Evolutionary conservation across 768 basidiomycete genomes (phyloP).

Genomic region (Tricholoma saponaceum): DNA sequence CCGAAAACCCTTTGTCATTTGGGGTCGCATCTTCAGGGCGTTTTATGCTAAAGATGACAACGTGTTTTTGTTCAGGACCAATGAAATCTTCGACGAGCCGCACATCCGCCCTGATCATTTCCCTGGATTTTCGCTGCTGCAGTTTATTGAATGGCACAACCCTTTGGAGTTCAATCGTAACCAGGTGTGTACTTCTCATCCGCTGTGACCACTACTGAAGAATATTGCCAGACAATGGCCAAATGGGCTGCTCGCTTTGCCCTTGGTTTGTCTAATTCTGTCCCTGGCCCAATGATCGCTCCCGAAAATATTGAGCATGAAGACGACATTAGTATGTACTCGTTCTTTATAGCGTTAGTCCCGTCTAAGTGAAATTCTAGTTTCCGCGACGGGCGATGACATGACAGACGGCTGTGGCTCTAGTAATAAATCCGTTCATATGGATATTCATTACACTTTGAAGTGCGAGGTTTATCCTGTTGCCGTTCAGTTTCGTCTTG

Average conservation of each 20-base stretch:
- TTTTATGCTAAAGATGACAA: slow-evolving; percentile 59
- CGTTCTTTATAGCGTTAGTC: background rate
- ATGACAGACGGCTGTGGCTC: slow-evolving; percentile 58
- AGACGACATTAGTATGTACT: slow-evolving; percentile 45
- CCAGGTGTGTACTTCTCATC: slow-evolving; percentile 38
- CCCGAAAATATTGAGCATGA: slow-evolving; percentile 31
- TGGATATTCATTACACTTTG: slow-evolving; percentile 28
- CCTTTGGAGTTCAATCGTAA: slow-evolving; percentile 37
- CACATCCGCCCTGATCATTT: slow-evolving; percentile 7
- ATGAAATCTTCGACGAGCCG: slow-evolving; percentile 33
- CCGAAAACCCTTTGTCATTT: slow-evolving; percentile 47
- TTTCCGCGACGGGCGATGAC: slow-evolving; percentile 28
- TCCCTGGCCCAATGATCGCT: slow-evolving; percentile 46
- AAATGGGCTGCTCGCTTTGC: slow-evolving; percentile 66
- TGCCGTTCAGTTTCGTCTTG: slow-evolving; percentile 48
- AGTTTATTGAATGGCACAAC: slow-evolving; percentile 57
- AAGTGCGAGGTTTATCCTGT: slow-evolving; percentile 36
- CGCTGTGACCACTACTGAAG: background rate
- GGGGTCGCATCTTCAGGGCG: slow-evolving; percentile 50
- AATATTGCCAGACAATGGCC: slow-evolving; percentile 42
- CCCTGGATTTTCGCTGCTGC: slow-evolving; percentile 29
- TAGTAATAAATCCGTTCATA: slow-evolving; percentile 34
- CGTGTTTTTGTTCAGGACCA: slow-evolving; percentile 52
- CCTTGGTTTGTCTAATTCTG: slow-evolving; percentile 60
- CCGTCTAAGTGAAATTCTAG: slow-evolving; percentile 14